Base-by-base conservation (phyloP, 176 grass and related monocot species). In the Oryza rufipogon region DNA sequence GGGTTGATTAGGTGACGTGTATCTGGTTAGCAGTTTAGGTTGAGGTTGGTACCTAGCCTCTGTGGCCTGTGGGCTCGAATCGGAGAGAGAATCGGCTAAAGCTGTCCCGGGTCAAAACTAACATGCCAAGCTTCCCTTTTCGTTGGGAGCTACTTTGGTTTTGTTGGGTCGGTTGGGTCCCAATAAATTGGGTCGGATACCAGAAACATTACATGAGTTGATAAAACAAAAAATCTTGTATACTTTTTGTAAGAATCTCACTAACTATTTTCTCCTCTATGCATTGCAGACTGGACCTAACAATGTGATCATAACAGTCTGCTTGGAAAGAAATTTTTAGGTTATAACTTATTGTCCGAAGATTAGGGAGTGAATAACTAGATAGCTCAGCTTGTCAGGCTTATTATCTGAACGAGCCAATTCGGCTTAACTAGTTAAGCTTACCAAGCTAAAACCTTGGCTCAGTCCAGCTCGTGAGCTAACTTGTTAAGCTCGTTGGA, bases 11-110 rank as follows among this genome's bases (percentile, higher is more conserved):
- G 89, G 84, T 76, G 75, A 74, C 19, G 41, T 83, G 80, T 42
- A 30, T 79, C 68, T 20, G 64, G 73, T 72, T 89, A 71, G 42
- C 69, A 75, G 69, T 90, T 87, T 87, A 74, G 88, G 84, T 87
- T 23, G 23, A 74, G 84, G 83, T 83, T 80, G 64, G 84, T 80
- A n/a, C 26, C 7, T 54, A 61, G 39, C 73, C 25, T 39, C 3
- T 36, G 68, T 61, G 74, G 79, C 30, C 3, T 36, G 68, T 61
- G 74, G 79, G 66, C 64, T 85, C 77, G 9, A 72, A 38, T 38
- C 3, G 34, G 48, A 75, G 75, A 82, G 67, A 79, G 16, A 83
- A 74, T 19, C 47, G 25, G 0, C 32, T 13, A 51, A 77, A 49
- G 67, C 4, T 11, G 11, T 39, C 52, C 54, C 26, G 0, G 74